Conservation (phyloP, 140 eudicot species). For the Cichorium intybus region DNA sequence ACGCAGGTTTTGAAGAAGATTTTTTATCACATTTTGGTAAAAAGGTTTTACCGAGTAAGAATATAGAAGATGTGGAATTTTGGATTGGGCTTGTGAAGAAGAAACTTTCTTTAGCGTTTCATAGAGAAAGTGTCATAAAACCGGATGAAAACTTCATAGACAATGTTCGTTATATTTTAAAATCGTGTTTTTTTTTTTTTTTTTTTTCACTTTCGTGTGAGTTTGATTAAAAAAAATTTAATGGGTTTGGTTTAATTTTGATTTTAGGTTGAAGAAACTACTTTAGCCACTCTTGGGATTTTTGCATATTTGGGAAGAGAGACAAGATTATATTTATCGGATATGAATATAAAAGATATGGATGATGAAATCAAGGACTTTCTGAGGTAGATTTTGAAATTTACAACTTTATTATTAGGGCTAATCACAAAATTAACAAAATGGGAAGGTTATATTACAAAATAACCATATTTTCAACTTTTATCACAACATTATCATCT, state of each 20-base stretch:
- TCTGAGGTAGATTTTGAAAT: conserved; percentile 43
- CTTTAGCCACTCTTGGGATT: conserved; percentile 63
- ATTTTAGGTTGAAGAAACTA: conserved; percentile 42
- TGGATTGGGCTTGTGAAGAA: conserved; percentile 67
- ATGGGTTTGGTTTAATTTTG: background rate
- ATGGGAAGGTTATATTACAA: background rate
- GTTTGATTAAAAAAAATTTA: background rate
- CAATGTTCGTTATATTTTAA: conserved; percentile 37
- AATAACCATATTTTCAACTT: background rate
- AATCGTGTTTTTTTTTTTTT: background rate
- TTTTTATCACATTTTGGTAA: conserved; percentile 63
- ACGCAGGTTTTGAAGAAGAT: conserved; percentile 77
- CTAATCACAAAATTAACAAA: background rate
- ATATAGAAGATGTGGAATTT: conserved; percentile 56
- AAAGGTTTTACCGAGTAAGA: conserved; percentile 53
- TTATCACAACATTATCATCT: background rate
- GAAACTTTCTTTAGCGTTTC: conserved; percentile 61
- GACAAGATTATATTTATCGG: conserved; percentile 57
- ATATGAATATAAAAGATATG: conserved; percentile 52
- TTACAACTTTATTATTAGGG: background rate
- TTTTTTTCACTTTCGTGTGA: background rate
- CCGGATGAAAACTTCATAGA: conserved; percentile 33
- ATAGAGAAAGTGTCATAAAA: conserved; percentile 57
- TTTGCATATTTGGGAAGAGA: conserved; percentile 79
- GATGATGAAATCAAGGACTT: conserved; percentile 59